Base-by-base conservation (phyloP, 352 stramenopile genomes). In the Pythium chondricola region DNA sequence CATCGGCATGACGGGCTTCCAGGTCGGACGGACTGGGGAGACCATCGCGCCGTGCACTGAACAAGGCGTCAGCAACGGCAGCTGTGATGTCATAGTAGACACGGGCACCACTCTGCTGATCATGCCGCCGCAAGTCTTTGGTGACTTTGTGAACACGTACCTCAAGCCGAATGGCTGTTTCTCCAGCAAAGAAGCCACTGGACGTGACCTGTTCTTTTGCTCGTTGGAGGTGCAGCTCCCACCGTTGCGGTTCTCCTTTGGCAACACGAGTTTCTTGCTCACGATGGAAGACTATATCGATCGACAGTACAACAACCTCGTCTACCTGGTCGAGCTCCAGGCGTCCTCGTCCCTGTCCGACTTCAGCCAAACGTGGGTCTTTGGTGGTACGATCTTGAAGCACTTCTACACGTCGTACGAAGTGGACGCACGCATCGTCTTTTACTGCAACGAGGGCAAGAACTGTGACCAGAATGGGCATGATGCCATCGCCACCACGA, bases 351-450 rank as follows among this genome's bases (percentile, higher is more conserved):
- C 50, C 27, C 35, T 16, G 20, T 43, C 48, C 2, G 40, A 61
- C 21, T 69, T 77, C 36, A 58, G 51, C 13, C 65, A 89, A 55
- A 78, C 61, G 11, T 91, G 80, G 80, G 83, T 91, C 51, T 56
- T 91, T 8, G 77, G 80, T n/a, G 74, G 78, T 30, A 88, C 80
- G 14, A 87, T 91, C 40, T 50, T 91, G 13, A 85, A 87, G 49
- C 46, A 67, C 2, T 91, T 82, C 49, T 91, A 88, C 58, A 78
- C 76, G 6, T 58, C 53, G 20, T 91, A 81, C 54, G 67, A 70
- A n/a, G 72, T 85, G 16, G 76, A 81, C 58, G 43, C 77, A 31
- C 68, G 66, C 0, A 64, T 91, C 21, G 67, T 71, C 0, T 80
- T 91, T 56, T 88, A 91, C 54, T 88, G 79, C 44, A 44, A 69